phyloP scores from a whole-genome alignment of 2,329 filamentous ascomycete genomes.

The Colletotrichum acutatum region DNA sequence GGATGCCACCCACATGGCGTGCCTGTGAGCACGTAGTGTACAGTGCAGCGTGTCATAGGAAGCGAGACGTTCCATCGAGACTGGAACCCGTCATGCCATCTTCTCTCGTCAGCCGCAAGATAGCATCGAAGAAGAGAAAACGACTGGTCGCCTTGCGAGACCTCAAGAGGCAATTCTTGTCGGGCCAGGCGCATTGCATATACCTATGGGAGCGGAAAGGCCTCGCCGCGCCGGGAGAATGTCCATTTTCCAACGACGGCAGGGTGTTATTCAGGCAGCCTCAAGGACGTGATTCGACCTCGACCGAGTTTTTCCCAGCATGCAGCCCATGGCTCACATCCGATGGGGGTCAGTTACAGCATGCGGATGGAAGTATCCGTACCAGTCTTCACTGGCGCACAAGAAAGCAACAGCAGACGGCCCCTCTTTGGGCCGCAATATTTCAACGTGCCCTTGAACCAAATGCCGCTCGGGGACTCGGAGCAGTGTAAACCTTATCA shows the following conservation, averaged over 20 bases:
- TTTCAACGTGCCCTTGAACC: neutral
- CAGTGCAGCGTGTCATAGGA: neutral
- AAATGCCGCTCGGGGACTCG: neutral
- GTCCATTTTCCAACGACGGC: neutral
- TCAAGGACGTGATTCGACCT: neutral
- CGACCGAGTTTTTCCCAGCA: neutral
- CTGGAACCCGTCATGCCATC: conserved; percentile 6
- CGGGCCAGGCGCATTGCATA: neutral
- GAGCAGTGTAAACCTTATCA: conserved; percentile 25
- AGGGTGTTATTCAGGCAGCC: neutral
- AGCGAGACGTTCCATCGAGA: neutral
- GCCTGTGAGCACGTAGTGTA: conserved; percentile 17
- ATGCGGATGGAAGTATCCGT: neutral
- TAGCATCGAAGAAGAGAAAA: neutral
- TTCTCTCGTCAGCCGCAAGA: conserved; percentile 20
- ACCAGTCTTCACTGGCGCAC: too few relatives aligned
- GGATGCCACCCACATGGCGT: conserved; percentile 27
- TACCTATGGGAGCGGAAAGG: neutral
- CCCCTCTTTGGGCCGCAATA: conserved; percentile 8
- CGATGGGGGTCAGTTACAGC: neutral
- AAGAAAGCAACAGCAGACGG: neutral
- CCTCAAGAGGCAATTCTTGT: neutral
- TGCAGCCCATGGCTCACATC: neutral
- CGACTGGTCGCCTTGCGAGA: neutral
- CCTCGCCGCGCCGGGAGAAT: neutral